Conservation (phyloP, 73 alveolate genomes). For the Paraurostyla sp. region DNA sequence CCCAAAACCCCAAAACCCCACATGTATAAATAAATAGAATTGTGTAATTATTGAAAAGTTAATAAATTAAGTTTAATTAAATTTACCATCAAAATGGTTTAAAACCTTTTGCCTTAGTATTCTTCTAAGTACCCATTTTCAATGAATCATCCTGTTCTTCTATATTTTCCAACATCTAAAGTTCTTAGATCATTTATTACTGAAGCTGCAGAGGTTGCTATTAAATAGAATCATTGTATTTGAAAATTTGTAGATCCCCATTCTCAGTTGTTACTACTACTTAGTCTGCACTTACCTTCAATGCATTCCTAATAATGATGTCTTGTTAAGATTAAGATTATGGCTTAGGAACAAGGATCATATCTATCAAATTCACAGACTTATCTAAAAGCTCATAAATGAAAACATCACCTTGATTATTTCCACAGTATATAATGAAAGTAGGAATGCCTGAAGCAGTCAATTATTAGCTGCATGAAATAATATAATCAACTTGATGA, state of each 20-base stretch:
- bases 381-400: conserved; percentile 36
- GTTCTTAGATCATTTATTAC: not conserved
- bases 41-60: too few species aligned
- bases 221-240: conserved; percentile 1
- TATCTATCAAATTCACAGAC: not conserved
- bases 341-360: conserved; percentile 16
- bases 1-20: too few species aligned
- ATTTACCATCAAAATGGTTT: conserved; percentile 11
- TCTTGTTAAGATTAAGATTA: not conserved
- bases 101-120: not conserved
- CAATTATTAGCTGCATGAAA: too few species aligned
- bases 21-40: too few species aligned
- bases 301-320: conserved; percentile 19
- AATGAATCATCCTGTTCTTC: not conserved
- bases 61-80: not conserved
- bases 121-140: not conserved
- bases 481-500: conserved; percentile 49
- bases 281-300: conserved; percentile 17
- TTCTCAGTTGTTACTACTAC: conserved; percentile 29
- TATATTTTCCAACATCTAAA: not conserved
- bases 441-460: not conserved
- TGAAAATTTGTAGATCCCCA: conserved; percentile 32
- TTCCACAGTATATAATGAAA: conserved; percentile 42
- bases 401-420: conserved; percentile 57
- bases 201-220: not conserved